Conservation (phyloP, 805 yeast genomes). For the Candida dajiaensis region DNA sequence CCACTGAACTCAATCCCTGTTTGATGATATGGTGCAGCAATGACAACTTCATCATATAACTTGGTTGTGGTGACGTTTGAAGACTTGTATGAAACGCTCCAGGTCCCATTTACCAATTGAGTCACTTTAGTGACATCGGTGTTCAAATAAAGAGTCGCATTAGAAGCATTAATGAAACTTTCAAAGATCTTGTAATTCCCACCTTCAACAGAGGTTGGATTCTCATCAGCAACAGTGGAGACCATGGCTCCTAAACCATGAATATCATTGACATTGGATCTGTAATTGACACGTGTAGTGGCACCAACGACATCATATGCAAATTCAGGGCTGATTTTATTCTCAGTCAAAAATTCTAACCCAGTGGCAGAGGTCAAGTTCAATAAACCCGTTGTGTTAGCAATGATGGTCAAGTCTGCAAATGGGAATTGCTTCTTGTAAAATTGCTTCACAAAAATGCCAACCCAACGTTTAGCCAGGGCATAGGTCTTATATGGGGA, state of each 20-base stretch:
- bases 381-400: slow-evolving; percentile 20
- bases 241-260: slow-evolving; percentile 38
- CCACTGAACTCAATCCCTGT: slow-evolving; percentile 21
- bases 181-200: slow-evolving; percentile 42
- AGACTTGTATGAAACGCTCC: slow-evolving; percentile 8
- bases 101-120: slow-evolving; percentile 3
- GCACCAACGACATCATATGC: slow-evolving; percentile 31
- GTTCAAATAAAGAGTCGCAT: slow-evolving; percentile 26
- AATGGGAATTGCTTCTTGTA: slow-evolving; percentile 34
- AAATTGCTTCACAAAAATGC: slow-evolving; percentile 26
- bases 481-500: slow-evolving; percentile 21
- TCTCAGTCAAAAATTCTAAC: slow-evolving; percentile 16
- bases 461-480: slow-evolving; percentile 18
- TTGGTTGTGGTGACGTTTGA: slow-evolving; percentile 5
- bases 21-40: slow-evolving; percentile 37
- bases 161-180: slow-evolving; percentile 29
- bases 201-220: slow-evolving; percentile 30
- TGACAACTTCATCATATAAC: slow-evolving; percentile 36
- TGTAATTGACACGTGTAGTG: slow-evolving; percentile 39
- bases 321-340: slow-evolving; percentile 24
- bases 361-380: slow-evolving; percentile 23
- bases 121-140: slow-evolving; percentile 25
- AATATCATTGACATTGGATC: slow-evolving; percentile 34
- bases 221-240: slow-evolving; percentile 32
- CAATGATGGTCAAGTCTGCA: slow-evolving; percentile 8